Evolutionary conservation across 2,329 filamentous ascomycete genomes (phyloP).

Genomic region (Beauveria sp.): DNA sequence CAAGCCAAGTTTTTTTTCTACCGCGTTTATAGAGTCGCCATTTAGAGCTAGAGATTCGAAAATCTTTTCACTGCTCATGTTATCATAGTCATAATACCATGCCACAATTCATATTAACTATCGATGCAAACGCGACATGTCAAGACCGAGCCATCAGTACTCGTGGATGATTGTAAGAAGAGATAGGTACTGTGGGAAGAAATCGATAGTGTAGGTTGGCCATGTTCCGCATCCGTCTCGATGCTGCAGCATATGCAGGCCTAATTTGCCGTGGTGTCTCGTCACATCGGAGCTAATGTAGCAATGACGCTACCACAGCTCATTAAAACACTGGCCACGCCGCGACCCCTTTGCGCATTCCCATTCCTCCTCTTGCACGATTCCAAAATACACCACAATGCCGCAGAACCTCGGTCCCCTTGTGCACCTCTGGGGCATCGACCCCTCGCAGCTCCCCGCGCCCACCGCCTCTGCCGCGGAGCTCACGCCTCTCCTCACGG

Average conservation of each 20-base stretch:
- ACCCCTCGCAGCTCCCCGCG: conserved; percentile 38
- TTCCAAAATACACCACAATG: not conserved
- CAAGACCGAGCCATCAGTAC: not conserved
- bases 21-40: not conserved
- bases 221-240: no score
- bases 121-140: not conserved
- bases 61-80: no score
- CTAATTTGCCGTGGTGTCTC: not conserved
- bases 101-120: not conserved
- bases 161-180: no score
- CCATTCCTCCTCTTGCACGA: not conserved
- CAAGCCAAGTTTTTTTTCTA: not conserved
- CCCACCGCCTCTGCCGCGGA: conserved; percentile 31
- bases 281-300: not conserved
- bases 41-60: not conserved
- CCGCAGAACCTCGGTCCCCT: conserved; percentile 32
- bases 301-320: not conserved
- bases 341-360: not conserved
- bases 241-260: not conserved
- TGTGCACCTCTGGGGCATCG: conserved; percentile 47
- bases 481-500: conserved; percentile 42
- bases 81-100: not conserved
- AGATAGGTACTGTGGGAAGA: not conserved
- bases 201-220: no score
- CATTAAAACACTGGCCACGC: not conserved